These are phyloP conservation scores for Sporothrix brunneoviolacea DNA, from an alignment of 2,329 filamentous ascomycete species.

Conservation along the genomic window DNA sequence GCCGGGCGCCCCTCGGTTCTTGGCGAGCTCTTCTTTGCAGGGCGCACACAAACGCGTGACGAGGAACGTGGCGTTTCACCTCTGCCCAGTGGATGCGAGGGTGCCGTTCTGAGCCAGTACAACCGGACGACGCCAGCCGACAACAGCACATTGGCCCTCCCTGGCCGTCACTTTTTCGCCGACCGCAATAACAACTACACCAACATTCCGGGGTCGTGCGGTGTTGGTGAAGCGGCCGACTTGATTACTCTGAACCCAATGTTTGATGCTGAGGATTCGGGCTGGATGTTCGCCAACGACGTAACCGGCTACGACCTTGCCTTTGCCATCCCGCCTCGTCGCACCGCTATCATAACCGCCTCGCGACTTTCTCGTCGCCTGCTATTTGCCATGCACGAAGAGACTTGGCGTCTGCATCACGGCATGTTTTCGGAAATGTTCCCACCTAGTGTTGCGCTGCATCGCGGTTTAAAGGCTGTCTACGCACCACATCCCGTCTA, in stretches of 20 bases:
- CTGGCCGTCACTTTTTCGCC: constrained; percentile 15
- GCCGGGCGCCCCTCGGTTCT: constrained; percentile 54
- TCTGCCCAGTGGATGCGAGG: constrained; percentile 47
- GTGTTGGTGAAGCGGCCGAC: constrained; percentile 65
- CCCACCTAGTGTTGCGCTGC: constrained; percentile 61
- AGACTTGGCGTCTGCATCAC: constrained; percentile 59
- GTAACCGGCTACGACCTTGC: constrained; percentile 58
- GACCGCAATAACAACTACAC: constrained; percentile 18
- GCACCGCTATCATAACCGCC: constrained; percentile 66
- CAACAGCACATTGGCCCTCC: not conserved
- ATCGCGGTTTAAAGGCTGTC: constrained; percentile 71
- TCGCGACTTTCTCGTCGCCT: constrained; percentile 61
- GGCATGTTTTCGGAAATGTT: constrained; percentile 79
- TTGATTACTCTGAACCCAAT: constrained; percentile 72
- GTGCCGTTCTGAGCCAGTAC: constrained; percentile 32
- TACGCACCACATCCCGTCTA: constrained; percentile 78
- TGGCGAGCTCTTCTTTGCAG: constrained; percentile 55
- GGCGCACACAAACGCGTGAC: constrained; percentile 39
- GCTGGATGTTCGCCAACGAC: constrained; percentile 66
- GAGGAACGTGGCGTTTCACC: constrained; percentile 47
- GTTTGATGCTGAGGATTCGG: constrained; percentile 63
- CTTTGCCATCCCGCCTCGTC: constrained; percentile 54
- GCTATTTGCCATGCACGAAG: constrained; percentile 66
- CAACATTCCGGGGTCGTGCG: constrained; percentile 43
- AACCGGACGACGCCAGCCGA: constrained; percentile 12